These are phyloP conservation scores for Iberis pinnata DNA, from an alignment of 345 rosid species.

Conservation along the genomic window DNA sequence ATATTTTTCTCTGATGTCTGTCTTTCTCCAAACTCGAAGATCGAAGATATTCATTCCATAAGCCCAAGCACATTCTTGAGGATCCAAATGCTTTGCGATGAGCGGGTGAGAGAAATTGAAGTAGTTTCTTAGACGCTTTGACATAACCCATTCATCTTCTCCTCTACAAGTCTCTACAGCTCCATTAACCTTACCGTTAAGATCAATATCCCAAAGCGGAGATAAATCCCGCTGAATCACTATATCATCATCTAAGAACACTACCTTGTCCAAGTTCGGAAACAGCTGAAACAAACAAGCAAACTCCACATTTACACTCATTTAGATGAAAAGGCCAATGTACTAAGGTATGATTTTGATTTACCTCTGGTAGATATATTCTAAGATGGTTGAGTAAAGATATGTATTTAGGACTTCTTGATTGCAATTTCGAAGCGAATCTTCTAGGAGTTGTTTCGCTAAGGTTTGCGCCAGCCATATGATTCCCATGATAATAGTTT, in stretches of 20 bases:
- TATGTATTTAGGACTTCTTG: conserved; percentile 98
- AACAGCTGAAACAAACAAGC: conserved; percentile 59
- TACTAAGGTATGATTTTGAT: neutral
- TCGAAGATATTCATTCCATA: conserved; percentile 98
- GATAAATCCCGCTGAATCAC: conserved; percentile 89
- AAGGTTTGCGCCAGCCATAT: conserved; percentile 77
- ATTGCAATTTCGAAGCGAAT: conserved; percentile 90
- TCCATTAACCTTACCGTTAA: conserved; percentile 86
- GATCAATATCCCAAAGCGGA: conserved; percentile 90
- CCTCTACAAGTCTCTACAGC: conserved; percentile 99
- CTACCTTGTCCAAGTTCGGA: conserved; percentile 87
- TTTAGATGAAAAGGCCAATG: neutral
- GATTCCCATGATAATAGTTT: conserved; percentile 96
- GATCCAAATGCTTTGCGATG: conserved; percentile 66
- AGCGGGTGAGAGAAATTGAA: conserved; percentile 99
- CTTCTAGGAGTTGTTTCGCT: conserved; percentile 70
- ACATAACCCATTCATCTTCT: conserved; percentile 97
- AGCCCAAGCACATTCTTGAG: conserved; percentile 99
- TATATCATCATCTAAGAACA: conserved; percentile 91
- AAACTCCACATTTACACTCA: no score
- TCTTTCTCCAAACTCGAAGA: conserved; percentile 84
- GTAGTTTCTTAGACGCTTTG: conserved; percentile 89
- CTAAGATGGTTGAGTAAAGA: conserved; percentile 97
- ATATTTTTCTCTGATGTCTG: conserved; percentile 75
- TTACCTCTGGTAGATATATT: conserved; percentile 95